Conservation (phyloP, 148 eudicot genomes). For the Amaranthus hypochondriacus region DNA sequence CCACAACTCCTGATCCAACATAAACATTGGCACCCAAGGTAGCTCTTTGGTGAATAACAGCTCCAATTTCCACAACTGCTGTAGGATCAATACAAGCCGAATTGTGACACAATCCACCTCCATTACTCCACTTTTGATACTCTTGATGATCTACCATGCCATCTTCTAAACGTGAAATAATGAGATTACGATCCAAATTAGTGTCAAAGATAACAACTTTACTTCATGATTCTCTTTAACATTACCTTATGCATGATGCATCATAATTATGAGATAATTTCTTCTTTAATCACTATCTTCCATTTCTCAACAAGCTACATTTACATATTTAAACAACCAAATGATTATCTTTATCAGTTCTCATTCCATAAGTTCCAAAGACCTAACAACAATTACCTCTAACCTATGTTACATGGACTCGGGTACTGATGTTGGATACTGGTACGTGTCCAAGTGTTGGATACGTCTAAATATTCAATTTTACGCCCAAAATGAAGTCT, state of each 20-base stretch:
- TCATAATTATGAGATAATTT: too few relatives aligned
- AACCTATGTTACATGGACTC: too few relatives aligned
- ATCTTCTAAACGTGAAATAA: conserved; percentile 43
- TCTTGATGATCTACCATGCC: conserved; percentile 32
- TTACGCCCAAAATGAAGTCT: too few relatives aligned
- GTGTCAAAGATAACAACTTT: not conserved
- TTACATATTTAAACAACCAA: too few relatives aligned
- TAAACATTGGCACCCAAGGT: conserved; percentile 54
- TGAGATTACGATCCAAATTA: conserved; percentile 7
- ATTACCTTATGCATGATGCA: not conserved
- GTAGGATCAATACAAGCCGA: conserved; percentile 68
- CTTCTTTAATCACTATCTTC: too few relatives aligned
- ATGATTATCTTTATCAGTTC: too few relatives aligned
- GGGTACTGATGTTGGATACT: too few relatives aligned
- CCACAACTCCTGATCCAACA: conserved; percentile 73
- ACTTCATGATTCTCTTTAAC: not conserved
- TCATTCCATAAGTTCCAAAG: too few relatives aligned
- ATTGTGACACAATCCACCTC: conserved; percentile 69
- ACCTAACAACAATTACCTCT: too few relatives aligned
- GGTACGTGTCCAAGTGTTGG: too few relatives aligned
- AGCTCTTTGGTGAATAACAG: conserved; percentile 68
- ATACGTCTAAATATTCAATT: too few relatives aligned
- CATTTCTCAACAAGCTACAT: too few relatives aligned
- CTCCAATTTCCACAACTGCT: conserved; percentile 62
- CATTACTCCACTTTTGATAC: conserved; percentile 66